phyloP scores from a whole-genome alignment of 768 basidiomycete species.

The Gloeopeniophorella convolvens region DNA sequence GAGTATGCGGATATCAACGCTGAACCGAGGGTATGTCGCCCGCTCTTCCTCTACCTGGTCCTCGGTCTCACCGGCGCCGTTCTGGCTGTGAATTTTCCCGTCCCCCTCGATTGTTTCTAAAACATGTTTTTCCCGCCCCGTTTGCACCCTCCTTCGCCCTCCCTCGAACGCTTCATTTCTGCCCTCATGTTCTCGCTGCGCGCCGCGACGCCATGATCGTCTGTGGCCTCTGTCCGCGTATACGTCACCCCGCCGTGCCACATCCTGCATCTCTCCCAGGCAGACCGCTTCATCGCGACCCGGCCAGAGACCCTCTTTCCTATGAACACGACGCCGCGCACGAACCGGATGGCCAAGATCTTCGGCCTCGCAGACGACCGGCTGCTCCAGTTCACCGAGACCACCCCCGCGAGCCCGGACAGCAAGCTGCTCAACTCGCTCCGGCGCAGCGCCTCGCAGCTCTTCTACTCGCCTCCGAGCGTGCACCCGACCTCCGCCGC shows the following conservation, averaged over 20 bases:
- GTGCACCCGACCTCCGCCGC: constrained; percentile 42
- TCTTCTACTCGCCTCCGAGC: constrained; percentile 34
- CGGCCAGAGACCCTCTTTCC: constrained; percentile 47
- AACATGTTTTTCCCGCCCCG: constrained; percentile 4
- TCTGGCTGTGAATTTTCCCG: background rate
- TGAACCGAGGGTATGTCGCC: constrained; percentile 16
- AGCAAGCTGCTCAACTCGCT: constrained; percentile 41
- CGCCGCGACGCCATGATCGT: too few species aligned
- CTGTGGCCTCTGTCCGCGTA: background rate
- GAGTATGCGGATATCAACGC: constrained; percentile 18
- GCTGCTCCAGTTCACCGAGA: constrained; percentile 47
- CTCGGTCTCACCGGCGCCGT: background rate
- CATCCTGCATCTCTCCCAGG: constrained; percentile 29
- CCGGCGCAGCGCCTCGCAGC: constrained; percentile 45
- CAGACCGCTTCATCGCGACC: constrained; percentile 55
- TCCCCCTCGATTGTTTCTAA: background rate
- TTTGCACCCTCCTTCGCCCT: background rate
- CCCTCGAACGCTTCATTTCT: too few species aligned
- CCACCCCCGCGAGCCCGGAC: constrained; percentile 28
- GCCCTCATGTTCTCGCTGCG: too few species aligned
- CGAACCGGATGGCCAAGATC: constrained; percentile 56
- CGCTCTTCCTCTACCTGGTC: background rate
- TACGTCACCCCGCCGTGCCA: background rate
- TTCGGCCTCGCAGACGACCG: constrained; percentile 55
- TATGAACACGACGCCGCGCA: constrained; percentile 57